A percentile compares a stretch with the other conserved stretches of the same genome.
phyloP scores from a whole-genome alignment of 2,329 filamentous ascomycete species.

The Drechslerella dactyloides region DNA sequence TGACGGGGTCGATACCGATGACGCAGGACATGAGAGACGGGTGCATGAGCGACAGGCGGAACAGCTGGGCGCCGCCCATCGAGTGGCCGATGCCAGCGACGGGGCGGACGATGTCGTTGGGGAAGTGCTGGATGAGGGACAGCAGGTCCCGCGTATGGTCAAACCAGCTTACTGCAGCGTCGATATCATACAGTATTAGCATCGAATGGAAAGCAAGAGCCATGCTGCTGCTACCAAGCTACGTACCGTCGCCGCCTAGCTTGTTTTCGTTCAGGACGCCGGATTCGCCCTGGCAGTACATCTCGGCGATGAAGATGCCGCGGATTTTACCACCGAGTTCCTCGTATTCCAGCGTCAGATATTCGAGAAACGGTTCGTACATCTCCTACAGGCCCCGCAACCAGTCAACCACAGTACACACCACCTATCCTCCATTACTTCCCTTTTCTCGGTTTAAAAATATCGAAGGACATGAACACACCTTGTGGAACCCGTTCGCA shows the following conservation, averaged over 20 bases:
- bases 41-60: conserved; percentile 68
- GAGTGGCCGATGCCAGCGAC: conserved; percentile 87
- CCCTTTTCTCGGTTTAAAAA: too few relatives aligned
- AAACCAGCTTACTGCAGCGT: conserved; percentile 73
- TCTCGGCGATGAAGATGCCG: conserved; percentile 87
- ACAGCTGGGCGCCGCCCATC: conserved; percentile 73
- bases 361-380: conserved; percentile 90
- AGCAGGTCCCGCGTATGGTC: conserved; percentile 85
- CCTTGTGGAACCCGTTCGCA: conserved; percentile 92
- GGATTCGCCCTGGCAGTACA: conserved; percentile 82
- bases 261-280: conserved; percentile 75
- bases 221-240: neutral
- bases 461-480: conserved; percentile 12
- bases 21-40: conserved; percentile 78
- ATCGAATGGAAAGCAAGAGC: too few relatives aligned
- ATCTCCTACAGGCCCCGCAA: conserved; percentile 82
- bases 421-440: conserved; percentile 10
- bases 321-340: conserved; percentile 72
- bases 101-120: conserved; percentile 77
- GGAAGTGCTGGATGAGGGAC: conserved; percentile 83
- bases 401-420: conserved; percentile 14
- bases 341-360: conserved; percentile 69
- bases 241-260: conserved; percentile 82
- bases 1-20: conserved; percentile 83
- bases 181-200: neutral